A percentile compares a stretch with the other conserved stretches of the same genome.
These are phyloP conservation scores for Dovyalis caffra DNA, from an alignment of 345 rosid genomes.

Conservation along the genomic window DNA sequence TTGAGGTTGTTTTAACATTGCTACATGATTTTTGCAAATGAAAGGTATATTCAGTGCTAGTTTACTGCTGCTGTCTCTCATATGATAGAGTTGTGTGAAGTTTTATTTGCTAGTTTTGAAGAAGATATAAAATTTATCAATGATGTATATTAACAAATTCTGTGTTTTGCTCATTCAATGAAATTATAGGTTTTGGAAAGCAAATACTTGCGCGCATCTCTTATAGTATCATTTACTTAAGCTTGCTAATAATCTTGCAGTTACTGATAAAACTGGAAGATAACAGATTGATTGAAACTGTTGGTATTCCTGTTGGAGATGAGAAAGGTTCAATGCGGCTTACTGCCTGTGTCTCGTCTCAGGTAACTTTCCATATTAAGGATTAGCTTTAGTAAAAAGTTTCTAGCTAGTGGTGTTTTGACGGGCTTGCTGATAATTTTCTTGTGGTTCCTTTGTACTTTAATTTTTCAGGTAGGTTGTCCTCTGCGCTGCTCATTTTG, in stretches of 20 bases:
- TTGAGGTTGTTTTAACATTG: not conserved
- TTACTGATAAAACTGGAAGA: slow-evolving; percentile 78
- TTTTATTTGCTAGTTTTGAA: no score
- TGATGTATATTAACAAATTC: not conserved
- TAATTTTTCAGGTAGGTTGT: slow-evolving; percentile 76
- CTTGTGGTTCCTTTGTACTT: slow-evolving; percentile 9
- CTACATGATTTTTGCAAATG: not conserved
- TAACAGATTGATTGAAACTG: slow-evolving; percentile 88
- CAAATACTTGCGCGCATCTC: not conserved
- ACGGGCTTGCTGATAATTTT: not conserved
- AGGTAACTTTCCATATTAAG: slow-evolving; percentile 42
- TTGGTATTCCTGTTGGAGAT: slow-evolving; percentile 85
- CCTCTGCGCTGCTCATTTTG: slow-evolving; percentile 96
- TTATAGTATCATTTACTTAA: not conserved
- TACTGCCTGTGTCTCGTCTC: slow-evolving; percentile 94
- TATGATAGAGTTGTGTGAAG: no score
- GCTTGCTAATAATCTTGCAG: slow-evolving; percentile 37
- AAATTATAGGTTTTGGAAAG: not conserved
- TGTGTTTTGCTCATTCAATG: not conserved
- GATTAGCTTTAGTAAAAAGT: not conserved
- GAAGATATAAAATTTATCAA: no score
- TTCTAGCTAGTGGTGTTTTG: not conserved
- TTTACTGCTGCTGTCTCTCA: not conserved
- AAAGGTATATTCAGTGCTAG: not conserved
- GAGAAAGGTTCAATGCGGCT: slow-evolving; percentile 81